Conservation (phyloP, 2,329 filamentous ascomycete species). For the Epicoccum nigrum region DNA sequence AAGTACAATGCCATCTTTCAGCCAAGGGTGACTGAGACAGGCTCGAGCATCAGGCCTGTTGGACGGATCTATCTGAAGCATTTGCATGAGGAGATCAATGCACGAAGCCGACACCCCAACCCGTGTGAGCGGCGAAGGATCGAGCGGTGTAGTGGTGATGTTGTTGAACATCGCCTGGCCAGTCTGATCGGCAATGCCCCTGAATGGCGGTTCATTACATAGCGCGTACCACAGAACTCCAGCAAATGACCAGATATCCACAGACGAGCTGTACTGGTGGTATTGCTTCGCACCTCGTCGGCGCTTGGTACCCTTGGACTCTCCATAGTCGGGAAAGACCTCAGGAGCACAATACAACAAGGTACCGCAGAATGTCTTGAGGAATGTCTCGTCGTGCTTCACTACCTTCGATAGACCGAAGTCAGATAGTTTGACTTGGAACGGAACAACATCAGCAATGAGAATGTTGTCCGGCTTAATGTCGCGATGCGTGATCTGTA, state of each 20-base stretch:
- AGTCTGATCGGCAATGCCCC: slow-evolving; percentile 74
- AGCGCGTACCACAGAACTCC: slow-evolving; percentile 89
- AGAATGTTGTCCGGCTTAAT: slow-evolving; percentile 99
- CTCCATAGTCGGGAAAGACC: slow-evolving; percentile 85
- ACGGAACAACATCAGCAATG: slow-evolving; percentile 72
- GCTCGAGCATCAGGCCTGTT: slow-evolving; percentile 74
- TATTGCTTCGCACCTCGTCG: slow-evolving; percentile 58
- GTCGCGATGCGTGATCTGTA: slow-evolving; percentile 95
- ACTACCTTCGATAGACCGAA: slow-evolving; percentile 97
- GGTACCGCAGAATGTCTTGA: slow-evolving; percentile 96
- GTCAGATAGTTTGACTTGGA: slow-evolving; percentile 89
- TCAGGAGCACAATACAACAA: slow-evolving; percentile 95
- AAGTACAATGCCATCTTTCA: slow-evolving; percentile 58
- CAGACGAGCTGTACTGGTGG: slow-evolving; percentile 82
- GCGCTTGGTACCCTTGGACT: slow-evolving; percentile 67
- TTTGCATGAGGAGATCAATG: slow-evolving; percentile 75
- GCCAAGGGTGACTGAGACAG: slow-evolving; percentile 76
- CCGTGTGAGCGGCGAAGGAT: slow-evolving; percentile 67
- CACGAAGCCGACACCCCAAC: slow-evolving; percentile 67
- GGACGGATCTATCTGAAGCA: slow-evolving; percentile 81
- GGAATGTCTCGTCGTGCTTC: slow-evolving; percentile 85
- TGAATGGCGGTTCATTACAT: slow-evolving; percentile 80
- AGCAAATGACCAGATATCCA: slow-evolving; percentile 95
- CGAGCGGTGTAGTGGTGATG: slow-evolving; percentile 80
- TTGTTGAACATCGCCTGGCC: slow-evolving; percentile 81